phyloP scores from a whole-genome alignment of 108 stramenopile species.

The Pseudonitzschia pungens region DNA sequence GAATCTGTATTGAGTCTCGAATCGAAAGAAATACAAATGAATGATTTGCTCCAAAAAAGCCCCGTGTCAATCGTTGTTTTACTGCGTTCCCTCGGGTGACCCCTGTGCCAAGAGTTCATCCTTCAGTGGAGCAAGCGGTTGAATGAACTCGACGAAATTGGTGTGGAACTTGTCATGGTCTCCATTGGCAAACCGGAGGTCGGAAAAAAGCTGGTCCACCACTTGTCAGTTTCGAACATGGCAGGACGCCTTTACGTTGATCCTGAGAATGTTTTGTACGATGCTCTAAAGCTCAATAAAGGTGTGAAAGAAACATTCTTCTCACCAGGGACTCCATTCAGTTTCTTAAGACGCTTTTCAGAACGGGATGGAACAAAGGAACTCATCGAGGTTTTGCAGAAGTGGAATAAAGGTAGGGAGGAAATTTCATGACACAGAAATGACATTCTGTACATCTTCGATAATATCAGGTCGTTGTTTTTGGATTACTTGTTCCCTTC shows the following conservation, averaged over 20 bases:
- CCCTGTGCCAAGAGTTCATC: constrained; percentile 83
- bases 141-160: constrained; percentile 48
- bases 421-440: background rate
- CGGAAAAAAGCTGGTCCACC: constrained; percentile 51
- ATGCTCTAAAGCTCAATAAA: constrained; percentile 52
- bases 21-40: constrained; percentile 31
- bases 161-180: constrained; percentile 50
- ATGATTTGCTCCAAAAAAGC: constrained; percentile 24
- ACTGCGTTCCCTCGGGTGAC: constrained; percentile 75
- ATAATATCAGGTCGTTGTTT: too few relatives aligned
- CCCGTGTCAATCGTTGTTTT: constrained; percentile 57
- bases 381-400: constrained; percentile 57
- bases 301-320: constrained; percentile 68
- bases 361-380: constrained; percentile 37
- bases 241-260: constrained; percentile 62
- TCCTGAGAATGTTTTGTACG: constrained; percentile 61
- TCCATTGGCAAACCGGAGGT: constrained; percentile 72
- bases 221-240: constrained; percentile 49
- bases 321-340: constrained; percentile 55
- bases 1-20: constrained; percentile 36
- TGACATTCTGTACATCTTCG: too few relatives aligned
- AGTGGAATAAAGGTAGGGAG: constrained; percentile 63
- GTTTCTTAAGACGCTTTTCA: constrained; percentile 56
- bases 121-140: constrained; percentile 59
- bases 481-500: background rate